Conservation (phyloP, 2,329 filamentous ascomycete species). For the Teratosphaeriaceae sp. region DNA sequence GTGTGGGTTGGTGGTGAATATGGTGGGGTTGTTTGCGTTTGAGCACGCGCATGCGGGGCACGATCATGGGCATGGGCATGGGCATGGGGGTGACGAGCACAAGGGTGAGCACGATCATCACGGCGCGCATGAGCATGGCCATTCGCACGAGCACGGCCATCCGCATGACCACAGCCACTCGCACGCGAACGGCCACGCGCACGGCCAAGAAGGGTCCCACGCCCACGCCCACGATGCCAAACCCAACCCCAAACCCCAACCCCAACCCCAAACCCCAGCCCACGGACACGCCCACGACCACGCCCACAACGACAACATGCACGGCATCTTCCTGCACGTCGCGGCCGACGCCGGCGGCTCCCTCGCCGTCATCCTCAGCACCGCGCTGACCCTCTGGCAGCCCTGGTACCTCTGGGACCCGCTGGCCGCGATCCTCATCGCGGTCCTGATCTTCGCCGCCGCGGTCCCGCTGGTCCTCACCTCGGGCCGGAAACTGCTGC, state of each 20-base stretch:
- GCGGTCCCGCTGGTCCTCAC: slow-evolving; percentile 81
- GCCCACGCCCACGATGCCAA: too few species aligned
- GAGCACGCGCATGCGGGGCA: slow-evolving; percentile 48
- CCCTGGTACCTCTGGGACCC: slow-evolving; percentile 95
- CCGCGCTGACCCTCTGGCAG: slow-evolving; percentile 75
- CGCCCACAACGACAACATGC: slow-evolving; percentile 90
- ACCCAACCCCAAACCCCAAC: too few species aligned
- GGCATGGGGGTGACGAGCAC: slow-evolving; percentile 50
- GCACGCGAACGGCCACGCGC: too few species aligned
- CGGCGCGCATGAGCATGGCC: slow-evolving; percentile 51
- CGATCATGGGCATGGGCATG: slow-evolving; percentile 46
- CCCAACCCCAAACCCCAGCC: slow-evolving; percentile 1
- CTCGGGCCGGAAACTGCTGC: slow-evolving; percentile 72
- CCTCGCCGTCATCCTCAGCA: slow-evolving; percentile 89
- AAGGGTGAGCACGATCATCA: slow-evolving; percentile 17
- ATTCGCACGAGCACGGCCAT: slow-evolving; percentile 30
- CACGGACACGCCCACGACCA: too few species aligned
- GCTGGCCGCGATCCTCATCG: slow-evolving; percentile 87
- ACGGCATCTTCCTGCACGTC: slow-evolving; percentile 93
- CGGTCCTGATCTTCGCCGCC: slow-evolving; percentile 85
- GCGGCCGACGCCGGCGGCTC: slow-evolving; percentile 92
- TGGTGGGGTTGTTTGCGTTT: slow-evolving; percentile 86
- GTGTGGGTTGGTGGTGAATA: slow-evolving; percentile 79
- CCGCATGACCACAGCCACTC: slow-evolving; percentile 14
- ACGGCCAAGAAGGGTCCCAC: too few species aligned